Evolutionary conservation across 2,329 filamentous ascomycete species (phyloP), one percentile per base, ranked within the genome.

Genomic region (Penicillium sp.): DNA sequence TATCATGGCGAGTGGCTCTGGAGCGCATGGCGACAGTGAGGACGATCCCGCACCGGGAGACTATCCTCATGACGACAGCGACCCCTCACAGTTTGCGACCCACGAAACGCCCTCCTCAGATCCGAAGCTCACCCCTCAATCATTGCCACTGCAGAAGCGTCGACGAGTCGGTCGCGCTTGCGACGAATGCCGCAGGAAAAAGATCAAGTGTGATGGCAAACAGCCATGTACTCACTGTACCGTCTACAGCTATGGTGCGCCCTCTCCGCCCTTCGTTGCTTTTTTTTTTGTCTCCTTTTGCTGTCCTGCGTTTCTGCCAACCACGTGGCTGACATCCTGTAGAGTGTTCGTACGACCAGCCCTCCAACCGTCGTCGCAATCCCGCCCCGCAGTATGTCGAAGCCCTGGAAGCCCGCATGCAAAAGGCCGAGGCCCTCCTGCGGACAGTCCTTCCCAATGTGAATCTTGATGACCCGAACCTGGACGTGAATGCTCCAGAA

Each of bases 341-440:
- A 97, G 93, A 96, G 74, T 97, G 93, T 76, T 96, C 93, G 30
- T 97, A 97, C 78, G 93, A 97, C 73, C 95, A 97, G 75, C 93
- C 93, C 13, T 97, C 93, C 26, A 97, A 97, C 75, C 86, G 93
- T 67, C 86, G 93, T 67, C 88, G 93, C 70, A 97, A 97, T 74
- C 93, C 93, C 25, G 91, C 92, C 28, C 93, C 93, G 19, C 92
- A 96, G 78, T 96, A 97, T 74, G 92, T 97, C 67, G 93, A 97
- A 78, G 92, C 92, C 3, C 82, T 97, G 52, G 93, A 97, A 76
- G 88, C 84, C 66, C 88, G 92, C 65, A 80, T 97, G 56, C 91
- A 93, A 70, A 91, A 92, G 65, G 92, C 92, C 33, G 92, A 97
- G 78, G 85, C 87, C 2, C 80, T 97, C 11, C 80, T 97, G 60